Conservation (phyloP, 2,329 filamentous ascomycete genomes). For the Verticillium longisporum region DNA sequence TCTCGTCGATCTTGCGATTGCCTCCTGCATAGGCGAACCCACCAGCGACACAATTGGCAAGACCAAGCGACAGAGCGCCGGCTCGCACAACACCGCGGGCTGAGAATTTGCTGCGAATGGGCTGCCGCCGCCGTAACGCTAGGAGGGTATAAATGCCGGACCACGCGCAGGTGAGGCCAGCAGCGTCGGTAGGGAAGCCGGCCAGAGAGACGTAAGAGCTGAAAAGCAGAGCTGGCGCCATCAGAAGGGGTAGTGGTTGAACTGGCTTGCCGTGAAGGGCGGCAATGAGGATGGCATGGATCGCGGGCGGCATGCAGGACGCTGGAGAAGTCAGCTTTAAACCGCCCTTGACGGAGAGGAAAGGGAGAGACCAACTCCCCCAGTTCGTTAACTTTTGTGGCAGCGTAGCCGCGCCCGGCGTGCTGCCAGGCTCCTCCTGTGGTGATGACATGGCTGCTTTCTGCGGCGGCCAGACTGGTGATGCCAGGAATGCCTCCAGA, state of each 20-base stretch:
- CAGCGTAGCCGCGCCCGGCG: conserved; percentile 16
- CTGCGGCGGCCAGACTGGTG: no score
- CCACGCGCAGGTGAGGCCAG: conserved; percentile 48
- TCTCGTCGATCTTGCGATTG: conserved; percentile 41
- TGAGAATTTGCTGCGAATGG: conserved; percentile 33
- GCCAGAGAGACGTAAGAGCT: conserved; percentile 53
- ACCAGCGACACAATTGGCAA: conserved; percentile 40
- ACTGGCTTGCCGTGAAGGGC: conserved; percentile 50
- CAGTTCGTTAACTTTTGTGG: conserved; percentile 33
- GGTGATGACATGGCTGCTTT: neutral
- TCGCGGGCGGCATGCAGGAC: conserved; percentile 45
- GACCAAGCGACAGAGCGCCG: conserved; percentile 40
- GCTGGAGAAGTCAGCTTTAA: conserved; percentile 25
- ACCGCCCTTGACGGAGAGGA: neutral
- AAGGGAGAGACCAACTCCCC: conserved; percentile 36
- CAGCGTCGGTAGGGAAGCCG: conserved; percentile 50
- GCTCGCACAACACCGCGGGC: conserved; percentile 44
- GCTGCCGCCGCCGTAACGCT: conserved; percentile 40
- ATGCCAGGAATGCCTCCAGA: no score
- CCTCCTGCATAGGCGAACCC: conserved; percentile 46
- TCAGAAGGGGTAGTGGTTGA: conserved; percentile 41
- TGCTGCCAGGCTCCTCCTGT: neutral
- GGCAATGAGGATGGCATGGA: conserved; percentile 48
- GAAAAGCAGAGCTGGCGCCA: conserved; percentile 47
- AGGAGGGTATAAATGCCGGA: conserved; percentile 51